A percentile compares a stretch with the other conserved stretches of the same genome.
Evolutionary conservation across 495 filamentous ascomycete genomes (phyloP).

Genomic region (Pyronema omphalodes): DNA sequence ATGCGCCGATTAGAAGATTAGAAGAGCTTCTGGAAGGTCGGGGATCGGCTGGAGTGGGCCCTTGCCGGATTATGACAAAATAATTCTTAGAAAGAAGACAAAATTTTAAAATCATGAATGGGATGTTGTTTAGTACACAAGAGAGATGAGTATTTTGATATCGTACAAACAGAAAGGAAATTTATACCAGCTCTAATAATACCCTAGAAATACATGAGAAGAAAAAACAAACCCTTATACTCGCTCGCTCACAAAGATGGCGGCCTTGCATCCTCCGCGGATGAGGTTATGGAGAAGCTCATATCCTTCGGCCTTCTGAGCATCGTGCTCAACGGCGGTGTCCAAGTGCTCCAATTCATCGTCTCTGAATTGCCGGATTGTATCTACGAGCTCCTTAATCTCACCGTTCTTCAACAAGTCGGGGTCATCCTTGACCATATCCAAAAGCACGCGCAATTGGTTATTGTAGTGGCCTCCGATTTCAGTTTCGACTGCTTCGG

Average conservation of each 20-base stretch:
- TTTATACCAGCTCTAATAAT: no score
- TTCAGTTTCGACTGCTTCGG: constrained; percentile 95
- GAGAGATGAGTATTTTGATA: no score
- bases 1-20: no score
- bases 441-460: constrained; percentile 62
- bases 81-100: no score
- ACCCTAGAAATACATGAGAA: no score
- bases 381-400: constrained; percentile 49
- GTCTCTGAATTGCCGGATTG: constrained; percentile 70
- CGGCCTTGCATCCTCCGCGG: constrained; percentile 66
- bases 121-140: no score
- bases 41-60: no score
- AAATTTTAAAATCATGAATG: no score
- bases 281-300: constrained; percentile 79
- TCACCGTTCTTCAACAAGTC: constrained; percentile 65
- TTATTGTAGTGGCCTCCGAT: constrained; percentile 93
- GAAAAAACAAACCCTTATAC: constrained; percentile 25
- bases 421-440: constrained; percentile 50
- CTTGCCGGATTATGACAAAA: no score
- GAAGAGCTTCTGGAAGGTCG: no score
- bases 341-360: constrained; percentile 96
- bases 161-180: no score
- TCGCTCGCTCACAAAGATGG: constrained; percentile 83
- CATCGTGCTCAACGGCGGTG: constrained; percentile 81
- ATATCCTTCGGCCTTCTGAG: constrained; percentile 72